Base-by-base conservation (phyloP, 257 asterid genomes). In the Solanum ossicruentum region DNA sequence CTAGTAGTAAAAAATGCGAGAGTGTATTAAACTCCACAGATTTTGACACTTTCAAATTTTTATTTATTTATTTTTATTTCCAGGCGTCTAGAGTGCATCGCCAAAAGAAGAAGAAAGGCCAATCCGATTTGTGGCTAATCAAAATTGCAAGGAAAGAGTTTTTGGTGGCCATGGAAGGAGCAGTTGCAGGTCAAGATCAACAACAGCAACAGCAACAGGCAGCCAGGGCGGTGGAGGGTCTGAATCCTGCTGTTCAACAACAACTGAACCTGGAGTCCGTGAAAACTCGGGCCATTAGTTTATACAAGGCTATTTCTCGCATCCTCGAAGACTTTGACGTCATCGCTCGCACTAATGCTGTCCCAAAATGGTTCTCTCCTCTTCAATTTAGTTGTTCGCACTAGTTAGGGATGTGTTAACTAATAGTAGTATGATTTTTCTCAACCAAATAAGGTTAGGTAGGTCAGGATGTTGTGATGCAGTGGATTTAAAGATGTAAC, bases 241-340 rank as follows among this genome's bases (percentile, higher is more conserved):
- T 95, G 87, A 96, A 95, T 83, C 86, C 97, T 11, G 97, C 95
- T 47, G 94, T 96, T 78, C 98, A 96, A 83, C 97, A 93, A 86
- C 98, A 95, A 88, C 97, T 96, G 84, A 96, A 96, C 91, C 98
- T 96, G 65, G 98, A 96, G 58, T 93, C 97, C 8, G 94, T 96
- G n/a, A 96, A 92, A 90, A 96, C 98, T 78, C 95, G 99, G 66
- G 99, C 99, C 18, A 88, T 89, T 89, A 94, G 98, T 86, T 95
- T 96, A 71, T 93, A 82, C 93, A 96, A 95, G 84, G 95, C 99
- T 82, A 95, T 96, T 87, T 88, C 98, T 90, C 98, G 98, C 88
- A 96, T 95, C 87, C 97, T 95, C 65, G 97, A 95, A 81, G 99
- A 96, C 10, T 92, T 91, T 66, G 98, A 95, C 79, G 92, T 89